phyloP scores from a whole-genome alignment of 106 monocot species.

The Dendrobium chrysotoxum region DNA sequence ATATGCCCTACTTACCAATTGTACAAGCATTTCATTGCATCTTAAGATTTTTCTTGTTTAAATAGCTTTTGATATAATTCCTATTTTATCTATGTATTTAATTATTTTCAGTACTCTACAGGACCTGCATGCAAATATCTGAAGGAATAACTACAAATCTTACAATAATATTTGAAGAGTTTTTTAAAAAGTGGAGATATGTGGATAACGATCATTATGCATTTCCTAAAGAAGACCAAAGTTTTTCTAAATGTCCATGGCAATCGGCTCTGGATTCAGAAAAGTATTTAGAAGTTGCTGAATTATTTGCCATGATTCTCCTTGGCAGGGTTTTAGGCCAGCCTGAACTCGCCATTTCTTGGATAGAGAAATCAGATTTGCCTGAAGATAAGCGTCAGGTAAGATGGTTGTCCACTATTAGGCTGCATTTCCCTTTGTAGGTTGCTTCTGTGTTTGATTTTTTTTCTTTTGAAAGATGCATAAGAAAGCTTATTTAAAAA shows the following conservation, averaged over 20 bases:
- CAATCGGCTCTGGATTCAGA: conserved; percentile 17
- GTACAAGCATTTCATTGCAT: not conserved
- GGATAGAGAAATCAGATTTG: conserved; percentile 53
- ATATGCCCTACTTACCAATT: not conserved
- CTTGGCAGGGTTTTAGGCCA: conserved; percentile 37
- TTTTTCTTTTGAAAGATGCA: not conserved
- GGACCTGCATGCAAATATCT: conserved; percentile 67
- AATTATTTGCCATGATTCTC: conserved; percentile 54
- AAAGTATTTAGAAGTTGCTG: conserved; percentile 59
- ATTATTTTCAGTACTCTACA: conserved; percentile 11
- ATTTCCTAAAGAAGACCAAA: conserved; percentile 19
- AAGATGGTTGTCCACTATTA: not conserved
- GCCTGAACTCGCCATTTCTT: conserved; percentile 60
- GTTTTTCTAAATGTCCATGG: conserved; percentile 5
- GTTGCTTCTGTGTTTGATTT: not conserved
- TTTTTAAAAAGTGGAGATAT: conserved; percentile 66
- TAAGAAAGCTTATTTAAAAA: not conserved
- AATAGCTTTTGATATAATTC: not conserved
- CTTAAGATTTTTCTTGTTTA: not conserved
- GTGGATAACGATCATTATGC: conserved; percentile 33
- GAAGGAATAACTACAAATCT: conserved; percentile 51
- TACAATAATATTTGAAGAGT: conserved; percentile 53
- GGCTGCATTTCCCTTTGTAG: not conserved
- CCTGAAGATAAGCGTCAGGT: conserved; percentile 74
- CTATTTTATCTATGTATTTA: not conserved